Conservation (phyloP, 345 rosid genomes). For the Microthlaspi erraticum region DNA sequence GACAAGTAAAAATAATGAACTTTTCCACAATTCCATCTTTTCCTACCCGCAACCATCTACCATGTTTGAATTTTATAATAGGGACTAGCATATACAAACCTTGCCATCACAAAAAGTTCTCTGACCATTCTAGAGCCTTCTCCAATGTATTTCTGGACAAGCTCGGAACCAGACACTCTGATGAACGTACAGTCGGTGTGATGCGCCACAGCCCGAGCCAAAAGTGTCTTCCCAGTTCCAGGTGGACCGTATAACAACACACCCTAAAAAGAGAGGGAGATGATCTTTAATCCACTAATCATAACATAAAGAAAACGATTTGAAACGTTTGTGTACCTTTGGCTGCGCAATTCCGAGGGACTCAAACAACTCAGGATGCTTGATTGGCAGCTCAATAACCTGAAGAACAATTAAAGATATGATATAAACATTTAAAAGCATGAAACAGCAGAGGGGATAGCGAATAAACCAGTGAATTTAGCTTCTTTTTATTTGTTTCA, state of each 20-base stretch:
- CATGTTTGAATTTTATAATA: not conserved
- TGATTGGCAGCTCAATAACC: conserved; percentile 99
- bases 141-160: conserved; percentile 97
- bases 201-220: conserved; percentile 99
- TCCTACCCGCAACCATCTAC: not conserved
- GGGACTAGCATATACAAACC: conserved; percentile 53
- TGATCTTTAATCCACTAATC: not conserved
- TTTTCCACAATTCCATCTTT: not conserved
- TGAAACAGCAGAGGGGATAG: not conserved
- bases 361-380: conserved; percentile 97
- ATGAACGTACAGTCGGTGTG: conserved; percentile 99
- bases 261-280: conserved; percentile 55
- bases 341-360: conserved; percentile 99
- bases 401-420: conserved; percentile 39
- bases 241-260: conserved; percentile 98
- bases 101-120: conserved; percentile 98
- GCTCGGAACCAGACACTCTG: conserved; percentile 98
- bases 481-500: not conserved
- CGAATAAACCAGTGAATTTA: not conserved
- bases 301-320: not conserved
- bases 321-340: conserved; percentile 57
- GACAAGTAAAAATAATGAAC: not conserved
- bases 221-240: conserved; percentile 94
- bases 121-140: conserved; percentile 99
- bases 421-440: conserved; percentile 5